These are phyloP conservation scores for Dioscorea alata DNA, from an alignment of 106 monocot species.

Conservation along the genomic window DNA sequence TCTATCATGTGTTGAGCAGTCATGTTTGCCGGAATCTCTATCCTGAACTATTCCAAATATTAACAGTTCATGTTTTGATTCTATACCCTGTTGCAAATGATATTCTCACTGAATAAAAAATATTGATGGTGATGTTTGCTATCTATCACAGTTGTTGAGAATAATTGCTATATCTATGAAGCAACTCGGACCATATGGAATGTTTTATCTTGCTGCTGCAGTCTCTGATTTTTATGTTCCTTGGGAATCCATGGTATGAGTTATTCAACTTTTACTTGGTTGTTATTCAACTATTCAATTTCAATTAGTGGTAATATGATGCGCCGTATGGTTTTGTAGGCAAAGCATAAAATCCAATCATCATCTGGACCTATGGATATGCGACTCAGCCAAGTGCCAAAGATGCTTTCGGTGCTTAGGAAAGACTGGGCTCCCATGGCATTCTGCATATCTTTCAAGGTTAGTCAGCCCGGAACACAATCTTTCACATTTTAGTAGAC, in stretches of 20 bases:
- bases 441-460: constrained; percentile 93
- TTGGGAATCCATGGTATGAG: constrained; percentile 87
- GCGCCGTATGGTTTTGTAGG: constrained; percentile 24
- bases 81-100: too few relatives aligned
- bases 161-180: constrained; percentile 74
- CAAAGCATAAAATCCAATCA: constrained; percentile 93
- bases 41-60: too few relatives aligned
- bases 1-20: too few relatives aligned
- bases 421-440: constrained; percentile 80
- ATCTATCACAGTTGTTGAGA: constrained; percentile 48
- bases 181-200: constrained; percentile 38
- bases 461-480: constrained; percentile 13
- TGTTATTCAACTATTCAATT: not conserved
- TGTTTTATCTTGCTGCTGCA: constrained; percentile 98
- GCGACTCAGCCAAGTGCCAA: constrained; percentile 88
- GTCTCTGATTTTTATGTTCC: constrained; percentile 98
- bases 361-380: constrained; percentile 82
- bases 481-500: too few relatives aligned
- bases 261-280: not conserved
- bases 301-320: not conserved
- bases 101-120: too few relatives aligned
- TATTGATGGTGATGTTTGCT: not conserved
- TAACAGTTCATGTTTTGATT: too few relatives aligned
- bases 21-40: too few relatives aligned
- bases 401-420: constrained; percentile 75